A percentile compares a stretch with the other conserved stretches of the same genome.
Conservation (phyloP, 768 basidiomycete genomes). For the Rhizopogon salebrosus region DNA sequence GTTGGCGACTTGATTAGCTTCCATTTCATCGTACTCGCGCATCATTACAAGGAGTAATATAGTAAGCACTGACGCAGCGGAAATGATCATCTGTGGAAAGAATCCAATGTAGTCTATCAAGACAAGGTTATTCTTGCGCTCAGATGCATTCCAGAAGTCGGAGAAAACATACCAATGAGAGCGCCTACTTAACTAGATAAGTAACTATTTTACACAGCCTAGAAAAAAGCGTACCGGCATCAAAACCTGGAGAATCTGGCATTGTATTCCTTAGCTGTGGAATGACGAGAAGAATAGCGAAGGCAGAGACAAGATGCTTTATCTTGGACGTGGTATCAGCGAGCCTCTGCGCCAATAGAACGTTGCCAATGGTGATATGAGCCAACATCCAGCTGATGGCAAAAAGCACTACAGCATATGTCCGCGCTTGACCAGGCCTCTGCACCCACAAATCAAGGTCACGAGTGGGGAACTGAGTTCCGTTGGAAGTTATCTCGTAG, state of each 20-base stretch:
- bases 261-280: slow-evolving; percentile 49
- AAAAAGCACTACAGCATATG: slow-evolving; percentile 43
- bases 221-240: slow-evolving; percentile 25
- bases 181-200: slow-evolving; percentile 29
- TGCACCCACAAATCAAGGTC: slow-evolving; percentile 42
- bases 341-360: slow-evolving; percentile 36
- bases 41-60: slow-evolving; percentile 38
- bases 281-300: slow-evolving; percentile 39
- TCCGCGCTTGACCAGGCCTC: slow-evolving; percentile 40
- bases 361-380: slow-evolving; percentile 45
- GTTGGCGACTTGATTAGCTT: neutral
- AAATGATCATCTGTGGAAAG: slow-evolving; percentile 54
- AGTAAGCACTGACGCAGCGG: slow-evolving; percentile 34
- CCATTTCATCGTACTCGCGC: slow-evolving; percentile 28
- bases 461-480: slow-evolving; percentile 24
- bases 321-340: slow-evolving; percentile 26
- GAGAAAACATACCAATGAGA: slow-evolving; percentile 35
- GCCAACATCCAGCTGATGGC: slow-evolving; percentile 47
- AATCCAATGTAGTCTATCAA: slow-evolving; percentile 48
- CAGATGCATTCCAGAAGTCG: neutral
- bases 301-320: slow-evolving; percentile 34
- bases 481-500: slow-evolving; percentile 21
- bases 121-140: neutral
- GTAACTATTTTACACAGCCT: neutral
- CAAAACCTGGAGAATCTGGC: slow-evolving; percentile 53